phyloP scores from a whole-genome alignment of 2,329 filamentous ascomycete species.

The Penicillium griseofulvum region DNA sequence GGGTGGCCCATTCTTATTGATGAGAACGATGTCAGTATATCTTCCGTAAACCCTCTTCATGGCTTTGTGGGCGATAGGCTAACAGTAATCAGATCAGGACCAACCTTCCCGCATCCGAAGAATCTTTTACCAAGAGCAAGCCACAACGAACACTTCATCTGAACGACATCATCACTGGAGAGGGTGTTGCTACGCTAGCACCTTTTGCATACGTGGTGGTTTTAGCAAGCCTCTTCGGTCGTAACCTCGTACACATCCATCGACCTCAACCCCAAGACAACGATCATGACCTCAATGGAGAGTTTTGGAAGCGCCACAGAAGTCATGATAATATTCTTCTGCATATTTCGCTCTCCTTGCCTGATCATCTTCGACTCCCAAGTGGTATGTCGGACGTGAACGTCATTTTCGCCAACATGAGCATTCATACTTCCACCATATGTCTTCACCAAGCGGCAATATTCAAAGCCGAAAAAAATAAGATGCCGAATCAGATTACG shows the following conservation, averaged over 20 bases:
- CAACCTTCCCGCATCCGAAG: constrained; percentile 77
- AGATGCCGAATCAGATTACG: constrained; percentile 70
- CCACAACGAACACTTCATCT: constrained; percentile 70
- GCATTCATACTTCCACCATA: constrained; percentile 92
- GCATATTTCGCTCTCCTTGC: constrained; percentile 81
- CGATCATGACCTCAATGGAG: constrained; percentile 84
- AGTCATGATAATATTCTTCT: constrained; percentile 85
- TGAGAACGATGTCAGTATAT: constrained; percentile 68
- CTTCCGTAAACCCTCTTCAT: background rate
- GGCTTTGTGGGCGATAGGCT: constrained; percentile 11
- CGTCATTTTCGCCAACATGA: constrained; percentile 92
- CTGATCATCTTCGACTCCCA: constrained; percentile 75
- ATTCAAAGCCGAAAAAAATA: constrained; percentile 91
- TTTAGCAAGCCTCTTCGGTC: constrained; percentile 85
- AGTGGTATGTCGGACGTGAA: constrained; percentile 74
- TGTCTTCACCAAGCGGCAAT: constrained; percentile 98
- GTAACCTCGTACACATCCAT: constrained; percentile 87
- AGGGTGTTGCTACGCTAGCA: constrained; percentile 71
- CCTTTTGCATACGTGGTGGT: constrained; percentile 77
- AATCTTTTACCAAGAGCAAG: constrained; percentile 77
- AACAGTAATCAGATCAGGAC: constrained; percentile 63
- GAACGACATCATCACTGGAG: constrained; percentile 52
- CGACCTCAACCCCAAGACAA: constrained; percentile 77
- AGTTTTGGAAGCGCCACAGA: constrained; percentile 93
- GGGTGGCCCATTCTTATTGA: constrained; percentile 96